Evolutionary conservation across 2,329 filamentous ascomycete genomes (phyloP), one percentile per base, ranked within the genome.

Genomic region (Knufia fluminis): DNA sequence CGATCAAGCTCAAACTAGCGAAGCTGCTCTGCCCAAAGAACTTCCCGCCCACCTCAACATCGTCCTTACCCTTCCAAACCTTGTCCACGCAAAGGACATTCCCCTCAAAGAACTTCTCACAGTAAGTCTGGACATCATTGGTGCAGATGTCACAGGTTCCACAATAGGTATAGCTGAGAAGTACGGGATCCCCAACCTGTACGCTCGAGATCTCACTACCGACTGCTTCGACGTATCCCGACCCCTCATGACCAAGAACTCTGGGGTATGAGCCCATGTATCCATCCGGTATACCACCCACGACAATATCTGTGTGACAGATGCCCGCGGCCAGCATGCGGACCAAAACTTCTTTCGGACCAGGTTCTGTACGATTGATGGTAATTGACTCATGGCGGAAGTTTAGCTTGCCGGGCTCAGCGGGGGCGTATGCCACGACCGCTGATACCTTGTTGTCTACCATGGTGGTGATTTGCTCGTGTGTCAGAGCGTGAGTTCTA

Each of bases 211-310:
- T 66, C 1, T 63, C 64, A 2, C 61, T 57, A 3, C 72, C 73
- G 36, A 71, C 61, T 48, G 65, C 60, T 47, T 66, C 66, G 12
- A 79, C 74, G 49, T 75, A 71, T 4, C 76, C 75, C 1, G 72
- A 64, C 68, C 75, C 75, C 64, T 79, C 76, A 53, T 79, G 76
- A 2, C 76, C 76, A 14, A 77, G 61, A 1, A 78, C 67, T 22
- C 66, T 60, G 0, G 73, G 73, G 53, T 73, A 75, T 2, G 68
- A 62, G 2, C 67, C 64, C 2, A 62, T 61, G 1, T 62, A 60
- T 8, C 59, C 61, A 9, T 61, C 62, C 8, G 61, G 65, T 7
- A 55, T 38, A 19, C 68, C 64, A 2, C 70, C 73, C 46, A 75
- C 68, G 23, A 71, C 61, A 8, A 76, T 57, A 54, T 79, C 76